phyloP scores from a whole-genome alignment of 1,284 basidiomycete genomes.

The Ganoderma resinaceum region DNA sequence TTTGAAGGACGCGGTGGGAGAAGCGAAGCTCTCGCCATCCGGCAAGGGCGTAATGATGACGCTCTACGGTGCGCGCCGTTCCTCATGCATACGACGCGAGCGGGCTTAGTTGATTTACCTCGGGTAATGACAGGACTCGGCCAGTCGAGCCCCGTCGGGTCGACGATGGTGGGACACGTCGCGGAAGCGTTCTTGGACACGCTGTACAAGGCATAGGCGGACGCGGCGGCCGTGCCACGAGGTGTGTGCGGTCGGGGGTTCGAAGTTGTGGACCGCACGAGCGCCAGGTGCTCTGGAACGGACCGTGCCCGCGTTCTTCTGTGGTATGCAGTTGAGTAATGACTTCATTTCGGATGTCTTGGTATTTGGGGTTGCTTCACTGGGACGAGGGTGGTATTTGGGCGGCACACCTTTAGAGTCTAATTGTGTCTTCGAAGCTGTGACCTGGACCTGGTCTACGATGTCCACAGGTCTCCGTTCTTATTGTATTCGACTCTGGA shows the following conservation, averaged over 20 bases:
- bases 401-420: neutral
- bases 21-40: conserved; percentile 62
- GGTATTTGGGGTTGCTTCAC: neutral
- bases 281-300: neutral
- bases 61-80: conserved; percentile 77
- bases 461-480: neutral
- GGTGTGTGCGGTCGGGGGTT: neutral
- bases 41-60: conserved; percentile 86
- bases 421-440: neutral
- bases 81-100: neutral
- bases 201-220: conserved; percentile 74
- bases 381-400: neutral
- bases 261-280: neutral
- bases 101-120: conserved; percentile 16
- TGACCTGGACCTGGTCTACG: neutral
- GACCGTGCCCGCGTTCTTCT: neutral
- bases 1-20: conserved; percentile 77
- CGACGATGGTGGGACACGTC: conserved; percentile 87
- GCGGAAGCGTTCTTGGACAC: conserved; percentile 85
- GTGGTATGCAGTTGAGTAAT: neutral
- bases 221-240: neutral
- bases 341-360: neutral
- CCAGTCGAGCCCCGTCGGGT: conserved; percentile 86
- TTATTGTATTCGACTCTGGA: neutral
- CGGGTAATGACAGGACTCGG: conserved; percentile 72